Evolutionary conservation across 2,329 filamentous ascomycete genomes (phyloP), one percentile per base, ranked within the genome.

Genomic region (Diaporthe batatas): DNA sequence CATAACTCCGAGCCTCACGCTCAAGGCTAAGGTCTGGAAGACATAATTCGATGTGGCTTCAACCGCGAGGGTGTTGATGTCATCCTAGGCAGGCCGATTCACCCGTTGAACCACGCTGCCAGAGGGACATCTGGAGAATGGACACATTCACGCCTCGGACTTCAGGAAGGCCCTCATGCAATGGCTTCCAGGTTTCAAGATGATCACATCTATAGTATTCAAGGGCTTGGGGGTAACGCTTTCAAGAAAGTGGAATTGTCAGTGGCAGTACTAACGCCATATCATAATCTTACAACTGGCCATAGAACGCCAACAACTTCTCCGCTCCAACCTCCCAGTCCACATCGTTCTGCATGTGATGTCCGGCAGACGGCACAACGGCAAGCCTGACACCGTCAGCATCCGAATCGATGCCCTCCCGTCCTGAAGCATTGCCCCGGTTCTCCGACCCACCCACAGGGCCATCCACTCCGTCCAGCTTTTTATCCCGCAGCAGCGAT

Each of bases 341-440:
- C 14, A 84, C 78, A 75, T 89, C 86, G 71, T 89, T 88, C 77
- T 89, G 86, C 57, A 89, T 74, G 78, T 90, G 87, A 77, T 90
- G 87, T 2, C 84, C 87, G 4, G 86, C 81, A 3, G 82, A 83
- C 3, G 82, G 79, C 0, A 88, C 84, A 58, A 85, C 78, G 21
- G 76, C 81, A 59, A 86, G 78, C 59, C 79, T 77, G 12, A 88
- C 84, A 0, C 84, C 84, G 14, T 79, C 76, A 4, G 79, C 79
- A 2, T 54, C 80, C 47, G 44, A 25, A 21, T 65, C 62, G 7
- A 36, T 32, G 29, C 29, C 12, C 29, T 7, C 29, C 29, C 29
- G 29, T 32, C 25, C 18, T 7, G 14, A 14, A 18, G 6, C 23
- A 2, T 11, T 12, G 3, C 51, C 44, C 12, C 6, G 21, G 16